Evolutionary conservation across 495 filamentous ascomycete genomes (phyloP).

Genomic region (Penicillium psychrofluorescens): DNA sequence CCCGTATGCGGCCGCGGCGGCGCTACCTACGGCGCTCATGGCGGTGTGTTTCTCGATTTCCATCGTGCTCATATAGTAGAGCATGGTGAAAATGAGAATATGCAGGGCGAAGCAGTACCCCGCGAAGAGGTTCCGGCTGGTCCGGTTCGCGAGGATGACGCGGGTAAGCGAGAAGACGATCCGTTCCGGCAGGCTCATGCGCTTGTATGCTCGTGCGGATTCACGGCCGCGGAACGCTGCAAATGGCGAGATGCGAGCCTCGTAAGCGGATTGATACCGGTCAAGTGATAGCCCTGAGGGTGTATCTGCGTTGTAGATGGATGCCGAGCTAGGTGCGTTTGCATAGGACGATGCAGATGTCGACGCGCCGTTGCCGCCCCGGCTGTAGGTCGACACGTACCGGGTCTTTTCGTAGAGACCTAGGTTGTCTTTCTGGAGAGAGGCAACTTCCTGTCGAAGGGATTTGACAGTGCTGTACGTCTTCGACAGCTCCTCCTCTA

Average conservation of each 20-base stretch:
- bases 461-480: constrained; percentile 74
- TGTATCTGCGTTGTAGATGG: constrained; percentile 53
- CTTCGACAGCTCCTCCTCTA: constrained; percentile 86
- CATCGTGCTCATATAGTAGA: constrained; percentile 73
- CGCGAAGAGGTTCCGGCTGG: constrained; percentile 92
- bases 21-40: constrained; percentile 34
- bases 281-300: constrained; percentile 64
- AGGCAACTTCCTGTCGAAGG: constrained; percentile 82
- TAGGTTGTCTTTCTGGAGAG: constrained; percentile 93
- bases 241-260: constrained; percentile 91
- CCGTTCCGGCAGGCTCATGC: constrained; percentile 88
- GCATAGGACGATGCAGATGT: constrained; percentile 67
- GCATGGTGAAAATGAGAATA: constrained; percentile 72
- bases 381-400: constrained; percentile 88
- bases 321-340: constrained; percentile 65
- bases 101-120: constrained; percentile 86
- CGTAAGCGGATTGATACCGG: constrained; percentile 87
- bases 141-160: constrained; percentile 82
- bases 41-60: constrained; percentile 51
- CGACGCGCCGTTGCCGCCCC: constrained; percentile 47
- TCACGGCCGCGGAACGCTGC: constrained; percentile 90
- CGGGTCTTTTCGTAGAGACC: constrained; percentile 96
- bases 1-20: constrained; percentile 37
- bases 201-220: constrained; percentile 83
- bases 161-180: constrained; percentile 85